Conservation (phyloP, 2,329 filamentous ascomycete species). For the Fusarium ramigenum region DNA sequence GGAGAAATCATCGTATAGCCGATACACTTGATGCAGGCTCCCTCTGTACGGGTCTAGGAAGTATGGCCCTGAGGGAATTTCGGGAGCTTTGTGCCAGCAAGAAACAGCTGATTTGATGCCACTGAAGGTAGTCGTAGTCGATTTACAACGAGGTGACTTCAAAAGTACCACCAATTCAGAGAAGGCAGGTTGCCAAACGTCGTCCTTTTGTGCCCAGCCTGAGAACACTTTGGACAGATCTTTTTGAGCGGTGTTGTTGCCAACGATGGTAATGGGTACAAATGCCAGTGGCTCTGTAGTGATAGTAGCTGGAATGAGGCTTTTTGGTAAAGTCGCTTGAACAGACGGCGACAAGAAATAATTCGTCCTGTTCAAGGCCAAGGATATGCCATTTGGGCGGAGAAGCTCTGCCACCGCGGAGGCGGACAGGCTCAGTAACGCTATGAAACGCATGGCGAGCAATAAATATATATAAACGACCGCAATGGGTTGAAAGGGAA, state of each 20-base stretch:
- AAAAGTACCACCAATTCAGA: not conserved
- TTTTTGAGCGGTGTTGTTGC: not conserved
- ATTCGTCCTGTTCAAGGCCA: not conserved
- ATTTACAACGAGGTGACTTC: not conserved
- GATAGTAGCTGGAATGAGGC: accelerated
- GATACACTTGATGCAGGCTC: not conserved
- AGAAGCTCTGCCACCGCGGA: not conserved
- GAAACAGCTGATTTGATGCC: not conserved
- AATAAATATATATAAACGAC: accelerated
- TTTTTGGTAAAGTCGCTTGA: not conserved
- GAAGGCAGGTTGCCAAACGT: not conserved
- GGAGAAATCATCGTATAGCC: not conserved
- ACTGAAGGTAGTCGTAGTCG: not conserved
- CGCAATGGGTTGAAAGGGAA: accelerated
- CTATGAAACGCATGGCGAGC: not conserved
- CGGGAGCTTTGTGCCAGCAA: not conserved
- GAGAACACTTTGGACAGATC: accelerated
- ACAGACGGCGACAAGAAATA: not conserved
- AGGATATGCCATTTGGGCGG: not conserved
- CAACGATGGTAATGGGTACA: not conserved
- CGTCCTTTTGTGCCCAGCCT: not conserved
- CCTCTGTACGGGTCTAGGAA: not conserved
- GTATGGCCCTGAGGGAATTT: not conserved
- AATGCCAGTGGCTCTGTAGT: not conserved
- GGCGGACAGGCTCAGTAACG: not conserved